Evolutionary conservation across 768 basidiomycete species (phyloP).

Genomic region (Pulveroboletus sp.): DNA sequence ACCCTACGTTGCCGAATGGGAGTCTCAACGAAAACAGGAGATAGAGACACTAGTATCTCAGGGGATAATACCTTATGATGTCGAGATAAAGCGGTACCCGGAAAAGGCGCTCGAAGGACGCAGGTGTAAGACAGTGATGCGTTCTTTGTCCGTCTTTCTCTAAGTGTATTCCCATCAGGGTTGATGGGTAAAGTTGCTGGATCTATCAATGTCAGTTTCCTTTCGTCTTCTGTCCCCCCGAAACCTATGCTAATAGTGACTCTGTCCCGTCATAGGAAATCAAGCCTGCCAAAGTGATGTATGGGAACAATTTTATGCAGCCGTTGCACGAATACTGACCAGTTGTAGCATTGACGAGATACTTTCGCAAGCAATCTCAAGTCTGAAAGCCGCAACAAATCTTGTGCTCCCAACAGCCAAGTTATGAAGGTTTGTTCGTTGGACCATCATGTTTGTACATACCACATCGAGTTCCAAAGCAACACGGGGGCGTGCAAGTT

Average conservation of each 20-base stretch:
- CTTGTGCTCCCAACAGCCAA: slow-evolving; percentile 47
- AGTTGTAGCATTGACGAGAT: slow-evolving; percentile 75
- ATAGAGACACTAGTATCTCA: slow-evolving; percentile 54
- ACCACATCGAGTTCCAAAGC: not conserved
- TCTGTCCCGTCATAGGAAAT: slow-evolving; percentile 49
- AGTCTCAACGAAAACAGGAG: slow-evolving; percentile 57
- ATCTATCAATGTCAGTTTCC: slow-evolving; percentile 51
- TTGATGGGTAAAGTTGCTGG: slow-evolving; percentile 79
- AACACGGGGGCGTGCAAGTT: too few relatives aligned
- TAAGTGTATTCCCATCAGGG: slow-evolving; percentile 40
- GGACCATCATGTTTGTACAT: not conserved
- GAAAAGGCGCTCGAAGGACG: slow-evolving; percentile 59
- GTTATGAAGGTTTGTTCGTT: slow-evolving; percentile 25
- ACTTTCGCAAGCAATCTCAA: slow-evolving; percentile 63
- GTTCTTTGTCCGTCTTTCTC: not conserved
- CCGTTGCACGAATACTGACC: slow-evolving; percentile 8
- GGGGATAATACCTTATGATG: slow-evolving; percentile 75
- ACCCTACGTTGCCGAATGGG: slow-evolving; percentile 77
- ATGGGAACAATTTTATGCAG: slow-evolving; percentile 21
- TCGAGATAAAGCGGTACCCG: slow-evolving; percentile 67
- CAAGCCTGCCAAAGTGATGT: slow-evolving; percentile 85
- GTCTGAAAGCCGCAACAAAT: slow-evolving; percentile 44
- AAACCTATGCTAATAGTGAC: slow-evolving; percentile 1
- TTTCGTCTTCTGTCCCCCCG: not conserved
- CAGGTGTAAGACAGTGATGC: slow-evolving; percentile 45